A percentile compares a stretch with the other conserved stretches of the same genome.
Conservation (phyloP, 2,329 filamentous ascomycete species). For the Ceratocystiopsis sp. region DNA sequence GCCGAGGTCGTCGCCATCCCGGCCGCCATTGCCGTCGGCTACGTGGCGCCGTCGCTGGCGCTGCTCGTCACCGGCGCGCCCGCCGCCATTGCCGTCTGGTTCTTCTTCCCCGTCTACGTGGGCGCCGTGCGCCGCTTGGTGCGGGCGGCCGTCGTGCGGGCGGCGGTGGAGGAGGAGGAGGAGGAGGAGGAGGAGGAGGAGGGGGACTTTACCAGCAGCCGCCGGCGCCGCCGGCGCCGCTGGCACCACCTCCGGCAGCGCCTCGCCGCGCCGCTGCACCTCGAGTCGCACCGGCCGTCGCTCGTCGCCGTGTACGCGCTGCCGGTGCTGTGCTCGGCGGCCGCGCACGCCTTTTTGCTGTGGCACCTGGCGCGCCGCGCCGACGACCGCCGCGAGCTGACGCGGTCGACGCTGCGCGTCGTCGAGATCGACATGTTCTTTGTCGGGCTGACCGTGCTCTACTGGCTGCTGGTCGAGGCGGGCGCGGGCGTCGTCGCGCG, state of each 20-base stretch:
- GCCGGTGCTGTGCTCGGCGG: conserved; percentile 25
- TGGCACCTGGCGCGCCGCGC: conserved; percentile 19
- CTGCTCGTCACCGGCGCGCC: conserved; percentile 27
- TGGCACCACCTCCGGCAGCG: conserved; percentile 1
- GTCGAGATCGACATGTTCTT: conserved; percentile 30
- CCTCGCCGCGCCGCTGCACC: conserved; percentile 24
- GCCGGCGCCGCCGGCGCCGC: conserved; percentile 8
- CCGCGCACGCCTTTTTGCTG: conserved; percentile 24
- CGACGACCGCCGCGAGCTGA: conserved; percentile 33
- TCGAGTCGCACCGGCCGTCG: conserved; percentile 24
- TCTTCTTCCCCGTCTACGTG: conserved; percentile 34
- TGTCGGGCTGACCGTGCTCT: conserved; percentile 29
- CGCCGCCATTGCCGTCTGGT: conserved; percentile 25
- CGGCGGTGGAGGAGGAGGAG: no score
- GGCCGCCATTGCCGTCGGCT: conserved; percentile 28
- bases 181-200: no score
- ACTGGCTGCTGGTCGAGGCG: conserved; percentile 35
- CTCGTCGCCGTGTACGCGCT: conserved; percentile 26
- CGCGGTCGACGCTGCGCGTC: conserved; percentile 26
- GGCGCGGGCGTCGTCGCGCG: conserved; percentile 21
- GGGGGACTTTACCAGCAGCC: no score
- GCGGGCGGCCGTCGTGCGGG: conserved; percentile 13
- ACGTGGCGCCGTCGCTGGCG: conserved; percentile 25
- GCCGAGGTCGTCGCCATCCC: conserved; percentile 42
- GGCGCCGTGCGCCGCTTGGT: conserved; percentile 23